Evolutionary conservation across 1,284 basidiomycete species (phyloP).

Genomic region (Fomitiporia mediterranea): DNA sequence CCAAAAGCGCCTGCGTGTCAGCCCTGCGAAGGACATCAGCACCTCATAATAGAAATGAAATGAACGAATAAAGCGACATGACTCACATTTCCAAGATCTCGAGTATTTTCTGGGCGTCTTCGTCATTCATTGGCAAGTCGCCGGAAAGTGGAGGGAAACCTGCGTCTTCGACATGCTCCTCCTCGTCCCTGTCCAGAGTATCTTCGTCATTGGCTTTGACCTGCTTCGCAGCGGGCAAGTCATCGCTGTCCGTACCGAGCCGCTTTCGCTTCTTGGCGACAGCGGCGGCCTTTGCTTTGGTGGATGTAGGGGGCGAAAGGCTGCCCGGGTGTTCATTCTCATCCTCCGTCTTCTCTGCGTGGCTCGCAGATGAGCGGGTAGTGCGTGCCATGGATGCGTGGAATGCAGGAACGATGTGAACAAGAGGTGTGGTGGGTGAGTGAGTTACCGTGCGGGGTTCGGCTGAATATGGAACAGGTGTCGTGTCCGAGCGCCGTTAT

Average conservation of each 20-base stretch:
- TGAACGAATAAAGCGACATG: conserved; percentile 11
- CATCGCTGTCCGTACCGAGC: conserved; percentile 36
- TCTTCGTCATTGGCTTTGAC: conserved; percentile 36
- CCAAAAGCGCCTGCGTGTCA: conserved; percentile 71
- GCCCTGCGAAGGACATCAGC: conserved; percentile 36
- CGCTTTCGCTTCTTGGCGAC: conserved; percentile 65
- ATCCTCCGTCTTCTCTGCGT: conserved; percentile 34
- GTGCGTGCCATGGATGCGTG: conserved; percentile 54
- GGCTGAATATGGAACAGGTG: neutral
- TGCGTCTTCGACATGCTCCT: conserved; percentile 28
- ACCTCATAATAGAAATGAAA: conserved; percentile 7
- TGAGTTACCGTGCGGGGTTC: neutral
- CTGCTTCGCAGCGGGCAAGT: conserved; percentile 44
- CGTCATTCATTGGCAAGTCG: conserved; percentile 43
- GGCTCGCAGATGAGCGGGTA: conserved; percentile 56
- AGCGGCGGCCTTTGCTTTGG: conserved; percentile 27
- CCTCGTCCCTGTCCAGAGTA: conserved; percentile 28
- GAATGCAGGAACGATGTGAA: neutral
- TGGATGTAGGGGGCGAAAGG: conserved; percentile 13
- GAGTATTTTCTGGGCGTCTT: conserved; percentile 60
- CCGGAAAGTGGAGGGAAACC: conserved; percentile 30
- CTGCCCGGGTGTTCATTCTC: conserved; percentile 13
- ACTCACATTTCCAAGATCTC: conserved; percentile 71
- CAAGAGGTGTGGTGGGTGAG: neutral
- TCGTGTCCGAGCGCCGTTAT: neutral